These are phyloP conservation scores for Blastomyces percursus DNA, from an alignment of 2,329 filamentous ascomycete genomes.

Conservation along the genomic window DNA sequence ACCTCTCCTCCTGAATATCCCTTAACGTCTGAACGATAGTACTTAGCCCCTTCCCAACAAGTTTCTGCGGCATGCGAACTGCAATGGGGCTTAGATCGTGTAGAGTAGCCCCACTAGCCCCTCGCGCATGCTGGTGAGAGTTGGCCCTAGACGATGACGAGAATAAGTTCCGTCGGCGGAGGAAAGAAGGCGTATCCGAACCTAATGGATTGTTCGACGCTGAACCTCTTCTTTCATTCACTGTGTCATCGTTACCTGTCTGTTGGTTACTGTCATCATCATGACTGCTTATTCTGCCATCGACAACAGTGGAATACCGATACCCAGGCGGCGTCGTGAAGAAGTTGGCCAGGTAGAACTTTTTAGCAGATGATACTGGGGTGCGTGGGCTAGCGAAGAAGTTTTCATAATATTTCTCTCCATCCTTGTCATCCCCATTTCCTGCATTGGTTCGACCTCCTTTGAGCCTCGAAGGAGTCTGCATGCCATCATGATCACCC, in stretches of 20 bases:
- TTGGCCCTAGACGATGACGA: constrained; percentile 15
- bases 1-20: constrained; percentile 31
- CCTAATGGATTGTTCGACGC: constrained; percentile 15
- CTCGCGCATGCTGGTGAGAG: constrained; percentile 10
- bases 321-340: constrained; percentile 37
- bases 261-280: constrained; percentile 7
- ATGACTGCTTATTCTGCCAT: constrained; percentile 20
- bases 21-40: constrained; percentile 30
- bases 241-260: not conserved
- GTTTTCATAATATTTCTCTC: not conserved
- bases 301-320: constrained; percentile 33
- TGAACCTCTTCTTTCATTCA: not conserved
- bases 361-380: constrained; percentile 35
- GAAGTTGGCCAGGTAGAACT: constrained; percentile 35
- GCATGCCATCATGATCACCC: not conserved
- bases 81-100: constrained; percentile 28
- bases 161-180: constrained; percentile 28
- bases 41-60: constrained; percentile 31
- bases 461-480: not conserved
- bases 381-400: constrained; percentile 20
- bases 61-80: constrained; percentile 26
- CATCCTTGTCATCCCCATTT: not conserved
- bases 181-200: constrained; percentile 31
- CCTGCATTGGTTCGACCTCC: not conserved
- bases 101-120: constrained; percentile 10